phyloP scores from a whole-genome alignment of 495 filamentous ascomycete species.

The Podospora bellae-mahoneyi region DNA sequence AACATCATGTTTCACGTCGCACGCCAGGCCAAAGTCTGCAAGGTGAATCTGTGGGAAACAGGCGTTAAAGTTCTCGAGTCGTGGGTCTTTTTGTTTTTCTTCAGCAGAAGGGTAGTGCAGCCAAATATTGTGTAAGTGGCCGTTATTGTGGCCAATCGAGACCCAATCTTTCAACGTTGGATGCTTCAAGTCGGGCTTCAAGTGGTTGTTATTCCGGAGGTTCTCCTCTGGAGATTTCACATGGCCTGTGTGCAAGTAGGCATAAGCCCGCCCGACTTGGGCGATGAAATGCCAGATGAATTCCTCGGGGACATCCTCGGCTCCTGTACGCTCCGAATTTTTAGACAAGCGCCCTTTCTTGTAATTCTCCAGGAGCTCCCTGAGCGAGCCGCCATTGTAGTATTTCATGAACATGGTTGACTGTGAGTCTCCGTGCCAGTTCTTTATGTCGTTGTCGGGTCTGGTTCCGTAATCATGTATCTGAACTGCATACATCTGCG shows the following conservation, averaged over 20 bases:
- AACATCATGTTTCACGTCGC: neutral
- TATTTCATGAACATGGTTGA: slow-evolving; percentile 21
- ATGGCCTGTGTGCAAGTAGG: slow-evolving; percentile 17
- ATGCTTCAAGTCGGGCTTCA: neutral
- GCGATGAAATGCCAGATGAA: slow-evolving; percentile 27
- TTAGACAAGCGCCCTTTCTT: neutral
- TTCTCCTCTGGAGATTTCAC: neutral
- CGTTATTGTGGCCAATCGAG: neutral
- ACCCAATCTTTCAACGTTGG: neutral
- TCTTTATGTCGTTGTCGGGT: neutral
- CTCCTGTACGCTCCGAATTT: neutral
- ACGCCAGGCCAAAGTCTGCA: slow-evolving; percentile 2
- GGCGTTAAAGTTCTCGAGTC: slow-evolving; percentile 2
- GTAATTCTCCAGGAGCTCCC: neutral
- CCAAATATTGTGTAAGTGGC: neutral
- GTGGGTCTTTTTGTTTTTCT: slow-evolving; percentile 10
- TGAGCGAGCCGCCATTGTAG: slow-evolving; percentile 21
- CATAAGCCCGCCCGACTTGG: slow-evolving; percentile 12
- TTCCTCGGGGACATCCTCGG: slow-evolving; percentile 11
- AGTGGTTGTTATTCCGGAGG: neutral
- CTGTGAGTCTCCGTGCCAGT: neutral
- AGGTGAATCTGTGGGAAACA: slow-evolving; percentile 13
- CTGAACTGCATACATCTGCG: slow-evolving; percentile 12
- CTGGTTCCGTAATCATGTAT: slow-evolving; percentile 3
- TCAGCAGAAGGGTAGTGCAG: slow-evolving; percentile 17